Conservation (phyloP, 2,329 filamentous ascomycete species). For the Alternaria panax region DNA sequence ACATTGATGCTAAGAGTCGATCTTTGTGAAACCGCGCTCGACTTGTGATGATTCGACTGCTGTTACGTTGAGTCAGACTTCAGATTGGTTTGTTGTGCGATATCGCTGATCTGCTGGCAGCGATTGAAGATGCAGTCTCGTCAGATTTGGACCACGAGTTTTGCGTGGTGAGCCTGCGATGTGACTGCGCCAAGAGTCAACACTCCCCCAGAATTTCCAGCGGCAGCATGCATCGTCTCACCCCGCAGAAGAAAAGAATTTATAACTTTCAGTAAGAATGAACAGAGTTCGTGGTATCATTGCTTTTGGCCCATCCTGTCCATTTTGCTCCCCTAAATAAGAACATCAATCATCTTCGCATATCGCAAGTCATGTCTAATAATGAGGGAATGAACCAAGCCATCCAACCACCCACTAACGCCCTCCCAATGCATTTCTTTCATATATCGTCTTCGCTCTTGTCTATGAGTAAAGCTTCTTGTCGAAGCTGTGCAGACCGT, state of each 20-base stretch:
- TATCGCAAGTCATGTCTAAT: conserved; percentile 22
- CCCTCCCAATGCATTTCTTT: conserved; percentile 40
- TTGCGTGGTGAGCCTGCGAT: too few relatives aligned
- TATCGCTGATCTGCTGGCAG: too few relatives aligned
- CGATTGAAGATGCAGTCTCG: too few relatives aligned
- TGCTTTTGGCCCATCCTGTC: conserved; percentile 42
- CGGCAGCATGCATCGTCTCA: conserved; percentile 6
- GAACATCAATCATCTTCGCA: conserved; percentile 36
- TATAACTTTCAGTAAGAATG: not conserved
- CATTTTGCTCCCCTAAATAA: conserved; percentile 24
- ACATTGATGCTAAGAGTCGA: not conserved
- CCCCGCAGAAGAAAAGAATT: not conserved
- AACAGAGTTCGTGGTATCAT: conserved; percentile 46
- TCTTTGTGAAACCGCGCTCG: too few relatives aligned
- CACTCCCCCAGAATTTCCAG: not conserved
- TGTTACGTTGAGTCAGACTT: too few relatives aligned
- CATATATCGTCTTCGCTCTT: conserved; percentile 2
- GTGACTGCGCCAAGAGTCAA: too few relatives aligned
- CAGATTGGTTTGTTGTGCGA: too few relatives aligned
- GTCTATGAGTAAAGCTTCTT: conserved; percentile 96
- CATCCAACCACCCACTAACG: conserved; percentile 27
- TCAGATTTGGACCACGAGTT: too few relatives aligned
- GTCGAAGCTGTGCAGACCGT: conserved; percentile 96
- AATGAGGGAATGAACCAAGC: conserved; percentile 15
- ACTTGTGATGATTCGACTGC: too few relatives aligned